phyloP scores from a whole-genome alignment of 2,329 filamentous ascomycete genomes.

The Stagonosporopsis vannaccii region DNA sequence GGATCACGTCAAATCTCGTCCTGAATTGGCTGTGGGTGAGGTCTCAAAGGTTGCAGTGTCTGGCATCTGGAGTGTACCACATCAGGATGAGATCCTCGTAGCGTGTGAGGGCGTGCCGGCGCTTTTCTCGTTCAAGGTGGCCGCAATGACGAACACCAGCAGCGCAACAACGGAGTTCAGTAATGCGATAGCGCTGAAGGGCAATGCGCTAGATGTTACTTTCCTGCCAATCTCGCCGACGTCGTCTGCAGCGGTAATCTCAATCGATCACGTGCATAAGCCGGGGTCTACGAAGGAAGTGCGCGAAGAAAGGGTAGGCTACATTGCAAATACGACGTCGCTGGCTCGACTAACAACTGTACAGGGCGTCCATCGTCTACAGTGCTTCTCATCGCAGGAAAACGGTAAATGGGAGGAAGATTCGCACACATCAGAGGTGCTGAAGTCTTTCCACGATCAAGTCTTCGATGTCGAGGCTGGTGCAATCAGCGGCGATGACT shows the following conservation, averaged over 20 bases:
- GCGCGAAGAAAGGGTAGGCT: conserved; percentile 40
- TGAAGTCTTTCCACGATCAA: conserved; percentile 29
- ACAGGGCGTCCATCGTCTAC: conserved; percentile 32
- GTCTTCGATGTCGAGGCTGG: conserved; percentile 19
- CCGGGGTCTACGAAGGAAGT: conserved; percentile 57
- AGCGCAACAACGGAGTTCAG: conserved; percentile 49
- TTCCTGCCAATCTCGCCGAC: conserved; percentile 27
- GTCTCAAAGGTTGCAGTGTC: conserved; percentile 56
- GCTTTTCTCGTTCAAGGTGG: conserved; percentile 68
- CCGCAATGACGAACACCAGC: conserved; percentile 52
- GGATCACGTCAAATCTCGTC: conserved; percentile 27
- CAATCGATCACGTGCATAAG: conserved; percentile 62
- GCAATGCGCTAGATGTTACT: conserved; percentile 70
- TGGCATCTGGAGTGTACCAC: conserved; percentile 57
- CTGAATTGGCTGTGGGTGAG: conserved; percentile 21
- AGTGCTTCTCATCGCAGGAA: conserved; percentile 31
- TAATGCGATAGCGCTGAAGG: conserved; percentile 60
- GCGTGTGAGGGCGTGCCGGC: conserved; percentile 61
- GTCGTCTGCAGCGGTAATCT: conserved; percentile 51
- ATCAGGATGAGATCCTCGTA: conserved; percentile 47
- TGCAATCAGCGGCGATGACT: conserved; percentile 8
- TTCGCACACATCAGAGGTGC: conserved; percentile 13
- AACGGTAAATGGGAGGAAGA: conserved; percentile 37
- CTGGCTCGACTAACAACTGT: conserved; percentile 18
- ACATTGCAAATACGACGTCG: neutral